A percentile compares a stretch with the other conserved stretches of the same genome.
Evolutionary conservation across 352 stramenopile genomes (phyloP).

Genomic region (Aphanomyces invadans): DNA sequence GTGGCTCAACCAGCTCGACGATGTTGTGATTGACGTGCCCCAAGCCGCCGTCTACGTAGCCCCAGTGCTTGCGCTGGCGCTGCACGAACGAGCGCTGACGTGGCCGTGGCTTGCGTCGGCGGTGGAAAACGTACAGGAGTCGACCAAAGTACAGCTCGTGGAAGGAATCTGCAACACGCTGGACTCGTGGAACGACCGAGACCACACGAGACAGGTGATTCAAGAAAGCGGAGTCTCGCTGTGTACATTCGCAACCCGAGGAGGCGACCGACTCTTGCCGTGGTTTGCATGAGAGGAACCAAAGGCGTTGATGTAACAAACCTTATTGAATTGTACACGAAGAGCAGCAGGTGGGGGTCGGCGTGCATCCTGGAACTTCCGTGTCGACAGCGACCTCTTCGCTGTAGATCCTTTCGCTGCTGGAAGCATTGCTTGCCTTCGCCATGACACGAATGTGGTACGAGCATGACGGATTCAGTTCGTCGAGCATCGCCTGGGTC

Average conservation of each 20-base stretch:
- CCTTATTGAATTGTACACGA: constrained; percentile 27
- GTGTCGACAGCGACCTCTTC: constrained; percentile 79
- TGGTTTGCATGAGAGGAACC: constrained; percentile 12
- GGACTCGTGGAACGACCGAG: background rate
- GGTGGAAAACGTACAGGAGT: background rate
- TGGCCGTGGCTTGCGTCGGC: background rate
- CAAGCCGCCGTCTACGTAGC: constrained; percentile 20
- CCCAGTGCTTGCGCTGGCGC: background rate
- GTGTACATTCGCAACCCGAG: background rate
- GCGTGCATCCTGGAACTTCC: constrained; percentile 73
- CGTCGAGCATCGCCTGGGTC: constrained; percentile 55
- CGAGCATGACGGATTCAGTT: constrained; percentile 81
- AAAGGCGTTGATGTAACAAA: background rate
- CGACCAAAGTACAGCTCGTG: background rate
- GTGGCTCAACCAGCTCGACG: constrained; percentile 17
- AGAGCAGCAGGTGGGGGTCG: constrained; percentile 41
- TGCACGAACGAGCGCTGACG: background rate
- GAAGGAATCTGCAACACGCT: background rate
- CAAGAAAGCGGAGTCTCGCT: background rate
- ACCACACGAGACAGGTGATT: background rate
- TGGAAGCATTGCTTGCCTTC: constrained; percentile 34
- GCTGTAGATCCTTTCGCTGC: constrained; percentile 41
- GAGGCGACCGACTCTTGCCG: background rate
- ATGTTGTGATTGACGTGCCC: constrained; percentile 16
- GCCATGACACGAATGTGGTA: constrained; percentile 80